phyloP scores from a whole-genome alignment of 352 stramenopile species.

The Phytophthora cactorum region DNA sequence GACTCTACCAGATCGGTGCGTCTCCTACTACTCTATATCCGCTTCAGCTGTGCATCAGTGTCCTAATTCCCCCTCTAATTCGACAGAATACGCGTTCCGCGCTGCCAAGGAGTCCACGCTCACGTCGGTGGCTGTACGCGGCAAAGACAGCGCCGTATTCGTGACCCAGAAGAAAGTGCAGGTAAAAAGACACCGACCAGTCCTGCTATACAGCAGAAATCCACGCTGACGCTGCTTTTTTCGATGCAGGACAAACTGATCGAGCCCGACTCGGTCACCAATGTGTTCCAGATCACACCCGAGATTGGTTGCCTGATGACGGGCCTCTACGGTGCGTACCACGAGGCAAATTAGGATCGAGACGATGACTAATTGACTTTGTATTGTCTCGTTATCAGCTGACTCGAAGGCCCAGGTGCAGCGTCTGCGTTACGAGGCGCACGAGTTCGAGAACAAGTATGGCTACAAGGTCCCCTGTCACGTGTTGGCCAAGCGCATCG shows the following conservation, averaged over 20 bases:
- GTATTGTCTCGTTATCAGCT: constrained; percentile 43
- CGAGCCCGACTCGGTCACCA: constrained; percentile 95
- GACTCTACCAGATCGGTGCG: constrained; percentile 97
- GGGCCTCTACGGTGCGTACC: constrained; percentile 79
- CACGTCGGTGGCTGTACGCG: constrained; percentile 96
- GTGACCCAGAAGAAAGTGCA: constrained; percentile 99
- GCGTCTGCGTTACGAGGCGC: constrained; percentile 95
- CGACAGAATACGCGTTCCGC: constrained; percentile 98
- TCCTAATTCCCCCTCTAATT: constrained; percentile 78
- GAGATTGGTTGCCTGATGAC: constrained; percentile 97
- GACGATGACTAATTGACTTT: background rate
- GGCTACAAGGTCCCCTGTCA: constrained; percentile 96
- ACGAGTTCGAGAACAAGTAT: constrained; percentile 98
- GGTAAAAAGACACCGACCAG: constrained; percentile 38
- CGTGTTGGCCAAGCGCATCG: constrained; percentile 96
- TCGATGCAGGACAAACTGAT: constrained; percentile 91
- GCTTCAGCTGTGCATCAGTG: background rate
- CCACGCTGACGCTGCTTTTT: constrained; percentile 7
- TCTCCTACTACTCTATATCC: background rate
- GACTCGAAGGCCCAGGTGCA: constrained; percentile 94
- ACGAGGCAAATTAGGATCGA: background rate
- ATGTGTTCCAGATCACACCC: constrained; percentile 96
- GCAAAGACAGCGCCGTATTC: constrained; percentile 93
- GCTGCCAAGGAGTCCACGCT: constrained; percentile 93
- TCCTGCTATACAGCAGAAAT: background rate